These are phyloP conservation scores for Solanum chacoense DNA, from an alignment of 305 asterid genomes.

Conservation along the genomic window DNA sequence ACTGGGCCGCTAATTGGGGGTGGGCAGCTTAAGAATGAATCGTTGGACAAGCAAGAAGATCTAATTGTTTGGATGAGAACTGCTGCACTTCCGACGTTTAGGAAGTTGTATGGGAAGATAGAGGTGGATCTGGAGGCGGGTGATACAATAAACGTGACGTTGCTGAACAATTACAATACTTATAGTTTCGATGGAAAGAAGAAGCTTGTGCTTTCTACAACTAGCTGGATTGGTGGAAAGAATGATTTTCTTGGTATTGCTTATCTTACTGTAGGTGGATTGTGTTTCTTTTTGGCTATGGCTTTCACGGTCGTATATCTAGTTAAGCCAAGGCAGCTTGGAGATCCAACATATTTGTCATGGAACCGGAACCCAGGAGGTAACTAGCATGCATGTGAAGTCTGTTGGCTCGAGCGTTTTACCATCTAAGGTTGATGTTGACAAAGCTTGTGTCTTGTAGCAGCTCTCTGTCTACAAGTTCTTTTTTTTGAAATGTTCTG, in stretches of 20 bases:
- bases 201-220: slow-evolving; percentile 58
- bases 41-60: slow-evolving; percentile 53
- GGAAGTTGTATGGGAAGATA: slow-evolving; percentile 62
- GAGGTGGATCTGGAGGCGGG: slow-evolving; percentile 41
- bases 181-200: slow-evolving; percentile 53
- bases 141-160: slow-evolving; percentile 25
- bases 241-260: slow-evolving; percentile 48
- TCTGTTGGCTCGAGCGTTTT: neutral
- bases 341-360: slow-evolving; percentile 91
- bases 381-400: slow-evolving; percentile 22
- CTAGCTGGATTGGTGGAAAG: slow-evolving; percentile 76
- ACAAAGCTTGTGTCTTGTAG: neutral
- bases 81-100: slow-evolving; percentile 63
- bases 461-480: neutral
- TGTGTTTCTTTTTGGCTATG: slow-evolving; percentile 42
- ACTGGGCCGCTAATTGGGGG: slow-evolving; percentile 49
- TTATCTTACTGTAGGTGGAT: slow-evolving; percentile 51
- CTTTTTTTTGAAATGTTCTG: neutral
- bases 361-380: slow-evolving; percentile 96
- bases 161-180: slow-evolving; percentile 54
- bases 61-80: slow-evolving; percentile 78
- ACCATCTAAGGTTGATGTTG: neutral
- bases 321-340: slow-evolving; percentile 73
- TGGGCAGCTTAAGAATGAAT: slow-evolving; percentile 15
- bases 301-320: slow-evolving; percentile 34